These are phyloP conservation scores for Moesziomyces antarcticus DNA, from an alignment of 1,284 basidiomycete species.

Conservation along the genomic window DNA sequence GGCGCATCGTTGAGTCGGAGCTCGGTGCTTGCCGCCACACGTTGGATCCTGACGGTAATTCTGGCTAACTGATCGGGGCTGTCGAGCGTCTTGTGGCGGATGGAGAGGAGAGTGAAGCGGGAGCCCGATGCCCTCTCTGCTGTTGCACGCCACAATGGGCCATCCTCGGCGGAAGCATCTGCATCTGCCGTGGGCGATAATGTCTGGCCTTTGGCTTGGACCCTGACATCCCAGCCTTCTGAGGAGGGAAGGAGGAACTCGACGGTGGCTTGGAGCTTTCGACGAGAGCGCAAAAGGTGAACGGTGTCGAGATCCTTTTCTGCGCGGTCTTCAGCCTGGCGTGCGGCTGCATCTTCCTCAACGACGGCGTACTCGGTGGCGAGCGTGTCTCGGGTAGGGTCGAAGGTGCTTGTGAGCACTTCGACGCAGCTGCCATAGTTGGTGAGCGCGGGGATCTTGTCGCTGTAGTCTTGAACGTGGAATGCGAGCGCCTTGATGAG, in stretches of 20 bases:
- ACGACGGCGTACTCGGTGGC: constrained; percentile 87
- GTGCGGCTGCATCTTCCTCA: constrained; percentile 73
- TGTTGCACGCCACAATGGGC: constrained; percentile 73
- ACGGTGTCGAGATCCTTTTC: constrained; percentile 47
- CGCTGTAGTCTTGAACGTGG: constrained; percentile 78
- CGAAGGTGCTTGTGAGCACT: constrained; percentile 80
- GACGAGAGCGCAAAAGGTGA: constrained; percentile 70
- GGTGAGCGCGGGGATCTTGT: constrained; percentile 78
- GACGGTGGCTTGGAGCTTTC: constrained; percentile 78
- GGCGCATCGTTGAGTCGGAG: constrained; percentile 51
- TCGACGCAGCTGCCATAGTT: constrained; percentile 86
- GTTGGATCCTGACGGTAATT: constrained; percentile 46
- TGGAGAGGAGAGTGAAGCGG: constrained; percentile 21
- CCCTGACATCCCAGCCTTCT: constrained; percentile 91
- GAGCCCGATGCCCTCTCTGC: constrained; percentile 25
- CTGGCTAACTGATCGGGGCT: constrained; percentile 46
- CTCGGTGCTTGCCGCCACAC: constrained; percentile 54
- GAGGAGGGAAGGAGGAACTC: constrained; percentile 81
- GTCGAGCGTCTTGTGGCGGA: constrained; percentile 31
- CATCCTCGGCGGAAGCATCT: constrained; percentile 70
- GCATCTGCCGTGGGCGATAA: not conserved
- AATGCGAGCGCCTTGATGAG: constrained; percentile 83
- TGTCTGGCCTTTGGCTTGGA: constrained; percentile 61
- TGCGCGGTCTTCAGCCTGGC: constrained; percentile 34
- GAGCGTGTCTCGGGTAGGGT: constrained; percentile 82